These are phyloP conservation scores for Coniferiporia weirii DNA, from an alignment of 1,284 basidiomycete genomes.

Conservation along the genomic window DNA sequence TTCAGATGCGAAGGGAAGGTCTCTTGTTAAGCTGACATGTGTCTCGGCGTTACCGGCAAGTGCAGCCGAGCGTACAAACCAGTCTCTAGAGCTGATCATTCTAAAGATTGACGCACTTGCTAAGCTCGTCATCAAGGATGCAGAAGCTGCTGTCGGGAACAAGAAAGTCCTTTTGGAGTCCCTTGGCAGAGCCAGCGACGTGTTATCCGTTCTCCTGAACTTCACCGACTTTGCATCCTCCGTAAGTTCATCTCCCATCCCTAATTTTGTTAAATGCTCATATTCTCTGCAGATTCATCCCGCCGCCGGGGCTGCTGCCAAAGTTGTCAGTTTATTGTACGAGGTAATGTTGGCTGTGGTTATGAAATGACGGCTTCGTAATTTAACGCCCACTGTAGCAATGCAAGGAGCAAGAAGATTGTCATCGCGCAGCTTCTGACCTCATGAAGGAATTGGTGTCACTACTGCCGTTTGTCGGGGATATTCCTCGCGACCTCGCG, in stretches of 20 bases:
- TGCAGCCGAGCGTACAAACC: background rate
- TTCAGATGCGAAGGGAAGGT: background rate
- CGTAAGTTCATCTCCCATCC: background rate
- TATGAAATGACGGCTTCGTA: too few relatives aligned
- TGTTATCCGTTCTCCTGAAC: background rate
- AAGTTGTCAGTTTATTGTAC: background rate
- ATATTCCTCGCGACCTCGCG: background rate
- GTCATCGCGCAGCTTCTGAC: background rate
- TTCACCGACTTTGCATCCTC: background rate
- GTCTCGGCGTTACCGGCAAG: background rate
- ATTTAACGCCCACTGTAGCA: background rate
- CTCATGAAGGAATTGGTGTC: background rate
- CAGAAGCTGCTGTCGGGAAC: background rate
- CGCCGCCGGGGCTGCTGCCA: background rate
- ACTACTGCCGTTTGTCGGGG: background rate
- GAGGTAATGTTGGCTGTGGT: background rate
- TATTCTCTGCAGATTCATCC: background rate
- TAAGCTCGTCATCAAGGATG: background rate
- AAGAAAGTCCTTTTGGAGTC: background rate
- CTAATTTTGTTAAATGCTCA: background rate
- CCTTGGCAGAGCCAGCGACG: background rate
- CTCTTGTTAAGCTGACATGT: background rate
- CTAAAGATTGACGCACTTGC: background rate
- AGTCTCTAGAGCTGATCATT: background rate
- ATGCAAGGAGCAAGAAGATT: background rate